Conservation (phyloP, 441 rosid species). For the Erodium trifolium region DNA sequence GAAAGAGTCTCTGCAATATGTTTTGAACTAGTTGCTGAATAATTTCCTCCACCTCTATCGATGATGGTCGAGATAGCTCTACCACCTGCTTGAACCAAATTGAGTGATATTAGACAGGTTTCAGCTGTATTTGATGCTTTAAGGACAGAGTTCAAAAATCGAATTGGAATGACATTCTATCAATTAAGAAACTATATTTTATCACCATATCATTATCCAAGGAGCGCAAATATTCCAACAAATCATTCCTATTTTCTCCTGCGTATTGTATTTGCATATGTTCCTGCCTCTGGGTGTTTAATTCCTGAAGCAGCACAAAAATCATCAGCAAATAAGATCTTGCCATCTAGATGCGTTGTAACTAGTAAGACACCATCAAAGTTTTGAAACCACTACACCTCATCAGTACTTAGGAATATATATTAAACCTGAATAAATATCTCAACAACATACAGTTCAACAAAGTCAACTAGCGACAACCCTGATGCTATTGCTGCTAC, state of each 20-base stretch:
- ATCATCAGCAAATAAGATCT: too few relatives aligned
- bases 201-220: slow-evolving; percentile 66
- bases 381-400: neutral
- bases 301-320: slow-evolving; percentile 37
- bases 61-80: slow-evolving; percentile 70
- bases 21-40: slow-evolving; percentile 66
- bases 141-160: neutral
- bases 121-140: neutral
- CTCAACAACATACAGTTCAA: neutral
- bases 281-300: slow-evolving; percentile 48
- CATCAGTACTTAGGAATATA: neutral
- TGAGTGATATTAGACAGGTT: neutral
- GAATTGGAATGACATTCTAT: neutral
- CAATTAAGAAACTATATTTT: neutral
- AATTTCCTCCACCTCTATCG: slow-evolving; percentile 68
- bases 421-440: neutral
- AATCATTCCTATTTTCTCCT: slow-evolving; percentile 51
- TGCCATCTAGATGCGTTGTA: neutral
- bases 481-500: neutral
- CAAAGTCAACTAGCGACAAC: neutral
- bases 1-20: slow-evolving; percentile 34
- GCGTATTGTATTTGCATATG: slow-evolving; percentile 38
- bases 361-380: neutral
- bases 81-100: slow-evolving; percentile 36
- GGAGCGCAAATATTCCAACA: slow-evolving; percentile 73